Base-by-base conservation (phyloP, 2,329 filamentous ascomycete genomes). In the Colletotrichum higginsianum region DNA sequence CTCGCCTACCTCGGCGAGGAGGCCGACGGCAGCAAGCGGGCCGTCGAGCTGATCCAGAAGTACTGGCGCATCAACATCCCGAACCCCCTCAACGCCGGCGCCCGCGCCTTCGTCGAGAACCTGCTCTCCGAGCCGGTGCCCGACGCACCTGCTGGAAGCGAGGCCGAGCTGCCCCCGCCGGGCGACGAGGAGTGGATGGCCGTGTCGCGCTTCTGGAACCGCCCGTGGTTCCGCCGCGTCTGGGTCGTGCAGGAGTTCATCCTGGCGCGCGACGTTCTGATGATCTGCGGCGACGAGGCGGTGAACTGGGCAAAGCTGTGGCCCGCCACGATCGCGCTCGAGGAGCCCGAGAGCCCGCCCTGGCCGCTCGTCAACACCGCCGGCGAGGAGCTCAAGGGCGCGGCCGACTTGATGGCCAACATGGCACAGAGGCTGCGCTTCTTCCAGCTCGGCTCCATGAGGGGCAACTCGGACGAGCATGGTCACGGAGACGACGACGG, bases 171-270 rank as follows among this genome's bases (percentile, higher is more conserved):
- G 46, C 70, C 70, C 16, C 57, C 66, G 1, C 50, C 26, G n/a
- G 70, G 66, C 30, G 70, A 70, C 15, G 9, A 55, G 11, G 53
- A 61, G 53, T 72, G 70, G 70, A 18, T 66, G 44, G 49, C 47
- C n/a, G 70, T 72, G 4, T 72, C 70, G 7, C 60, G 66, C n/a
- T 72, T 72, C 66, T 72, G 70, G 70, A 72, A 72, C 66, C 46
- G 70, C 21, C 38, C 70, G 50, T 79, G 78, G 78, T 78, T 78
- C 65, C 74, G 74, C 38, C 71, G 78, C 8, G 76, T 76, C 7
- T 79, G 78, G 76, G 75, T 79, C 40, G 75, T 78, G 7, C 77
- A 78, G 56, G 77, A 79, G 52, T 76, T 77, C 3, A 62, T 79
- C 16, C 69, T 79, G 2, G 73, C 76, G 2, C 56, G 66, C 26